Percentiles rank a stretch among this genome's conserved stretches.
These are phyloP conservation scores for Parastagonospora avenae DNA, from an alignment of 2,329 filamentous ascomycete species.

Conservation along the genomic window DNA sequence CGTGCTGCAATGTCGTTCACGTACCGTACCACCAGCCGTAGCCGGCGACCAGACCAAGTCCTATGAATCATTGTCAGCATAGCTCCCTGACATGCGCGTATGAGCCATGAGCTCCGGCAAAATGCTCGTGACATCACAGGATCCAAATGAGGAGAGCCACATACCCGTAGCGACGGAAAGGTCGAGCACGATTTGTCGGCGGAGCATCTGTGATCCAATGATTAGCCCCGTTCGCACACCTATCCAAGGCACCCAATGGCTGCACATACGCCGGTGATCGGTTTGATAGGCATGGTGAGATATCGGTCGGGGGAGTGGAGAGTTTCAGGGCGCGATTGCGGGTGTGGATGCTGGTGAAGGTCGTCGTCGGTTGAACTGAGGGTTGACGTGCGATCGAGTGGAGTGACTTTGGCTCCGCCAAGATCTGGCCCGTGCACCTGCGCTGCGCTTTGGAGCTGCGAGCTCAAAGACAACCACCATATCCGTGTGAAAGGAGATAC, in stretches of 20 bases:
- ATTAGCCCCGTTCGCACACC: constrained; percentile 29
- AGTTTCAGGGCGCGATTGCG: constrained; percentile 33
- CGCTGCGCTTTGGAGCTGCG: constrained; percentile 22
- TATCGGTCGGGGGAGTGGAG: constrained; percentile 31
- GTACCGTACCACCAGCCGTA: constrained; percentile 72
- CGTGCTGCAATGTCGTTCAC: constrained; percentile 32
- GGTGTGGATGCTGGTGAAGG: constrained; percentile 35
- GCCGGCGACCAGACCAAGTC: constrained; percentile 66
- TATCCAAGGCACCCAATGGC: constrained; percentile 35
- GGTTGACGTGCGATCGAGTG: constrained; percentile 26
- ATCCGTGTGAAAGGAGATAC: constrained; percentile 17
- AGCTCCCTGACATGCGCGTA: constrained; percentile 15
- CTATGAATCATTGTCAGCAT: constrained; percentile 46
- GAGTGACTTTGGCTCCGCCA: constrained; percentile 23
- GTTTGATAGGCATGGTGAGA: constrained; percentile 53
- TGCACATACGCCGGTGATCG: constrained; percentile 57
- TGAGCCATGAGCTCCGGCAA: constrained; percentile 4
- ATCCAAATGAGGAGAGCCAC: constrained; percentile 32
- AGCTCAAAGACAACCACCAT: constrained; percentile 16
- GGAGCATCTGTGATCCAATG: constrained; percentile 62
- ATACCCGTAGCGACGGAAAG: constrained; percentile 69
- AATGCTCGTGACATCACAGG: not conserved
- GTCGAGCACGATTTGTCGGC: constrained; percentile 68
- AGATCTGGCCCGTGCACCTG: constrained; percentile 10
- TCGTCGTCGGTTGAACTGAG: constrained; percentile 30